A percentile compares a stretch with the other conserved stretches of the same genome.
Conservation (phyloP, 768 basidiomycete species). For the Hemileccinum rubropunctum region DNA sequence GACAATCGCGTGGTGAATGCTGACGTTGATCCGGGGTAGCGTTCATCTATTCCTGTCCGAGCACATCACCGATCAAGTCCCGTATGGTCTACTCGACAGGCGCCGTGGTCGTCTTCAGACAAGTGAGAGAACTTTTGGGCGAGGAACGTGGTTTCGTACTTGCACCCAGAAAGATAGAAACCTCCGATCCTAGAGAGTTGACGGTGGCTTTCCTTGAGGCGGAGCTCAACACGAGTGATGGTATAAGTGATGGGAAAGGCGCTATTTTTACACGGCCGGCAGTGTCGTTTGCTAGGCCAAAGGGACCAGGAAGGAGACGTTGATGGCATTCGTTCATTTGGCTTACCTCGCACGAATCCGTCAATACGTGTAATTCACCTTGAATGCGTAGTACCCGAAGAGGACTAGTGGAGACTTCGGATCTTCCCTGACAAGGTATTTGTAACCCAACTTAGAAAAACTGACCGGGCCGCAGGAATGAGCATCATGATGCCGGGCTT, state of each 20-base stretch:
- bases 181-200: slow-evolving; percentile 74
- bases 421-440: too few relatives aligned
- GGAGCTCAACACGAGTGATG: slow-evolving; percentile 46
- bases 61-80: slow-evolving; percentile 73
- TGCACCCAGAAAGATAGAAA: slow-evolving; percentile 71
- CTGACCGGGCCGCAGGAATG: too few relatives aligned
- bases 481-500: too few relatives aligned
- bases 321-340: slow-evolving; percentile 20
- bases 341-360: too few relatives aligned
- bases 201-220: slow-evolving; percentile 58
- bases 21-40: slow-evolving; percentile 40
- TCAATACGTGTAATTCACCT: too few relatives aligned
- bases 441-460: too few relatives aligned
- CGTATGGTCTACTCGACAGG: slow-evolving; percentile 89
- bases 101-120: slow-evolving; percentile 51
- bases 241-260: slow-evolving; percentile 1
- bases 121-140: slow-evolving; percentile 51
- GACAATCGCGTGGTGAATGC: background rate
- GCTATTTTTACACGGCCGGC: slow-evolving; percentile 14
- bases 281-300: slow-evolving; percentile 61
- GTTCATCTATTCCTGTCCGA: slow-evolving; percentile 92
- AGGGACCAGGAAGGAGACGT: slow-evolving; percentile 60
- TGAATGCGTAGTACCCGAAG: too few relatives aligned
- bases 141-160: slow-evolving; percentile 40
- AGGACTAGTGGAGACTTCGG: too few relatives aligned